A percentile compares a stretch with the other conserved stretches of the same genome.
phyloP scores from a whole-genome alignment of 148 eudicot species.

The Tetragonia tetragonoides region DNA sequence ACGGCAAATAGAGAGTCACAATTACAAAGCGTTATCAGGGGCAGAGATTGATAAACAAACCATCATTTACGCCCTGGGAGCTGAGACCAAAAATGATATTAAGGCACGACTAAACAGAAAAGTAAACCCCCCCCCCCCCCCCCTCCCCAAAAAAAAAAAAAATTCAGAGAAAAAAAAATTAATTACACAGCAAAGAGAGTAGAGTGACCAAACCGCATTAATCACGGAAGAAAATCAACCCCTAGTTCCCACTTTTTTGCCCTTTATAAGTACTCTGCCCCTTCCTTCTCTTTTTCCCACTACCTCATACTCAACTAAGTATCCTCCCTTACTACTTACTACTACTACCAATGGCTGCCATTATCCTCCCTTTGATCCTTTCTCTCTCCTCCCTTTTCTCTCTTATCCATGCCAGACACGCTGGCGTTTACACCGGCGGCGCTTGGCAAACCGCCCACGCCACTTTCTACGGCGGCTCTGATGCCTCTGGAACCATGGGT shows the following conservation, averaged over 20 bases:
- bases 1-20: too few species aligned
- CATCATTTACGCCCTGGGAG: not conserved
- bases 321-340: not conserved
- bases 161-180: not conserved
- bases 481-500: conserved; percentile 98
- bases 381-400: conserved; percentile 11
- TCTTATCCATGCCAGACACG: conserved; percentile 40
- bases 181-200: conserved; percentile 7
- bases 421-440: conserved; percentile 61
- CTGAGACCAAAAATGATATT: too few species aligned
- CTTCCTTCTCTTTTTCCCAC: conserved; percentile 29
- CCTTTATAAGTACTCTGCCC: conserved; percentile 41
- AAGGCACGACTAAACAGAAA: too few species aligned
- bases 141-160: not conserved
- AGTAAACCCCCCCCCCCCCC: too few species aligned
- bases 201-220: conserved; percentile 29
- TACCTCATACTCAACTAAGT: not conserved
- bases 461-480: conserved; percentile 89
- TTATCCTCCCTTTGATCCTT: not conserved
- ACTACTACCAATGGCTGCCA: conserved; percentile 13
- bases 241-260: not conserved
- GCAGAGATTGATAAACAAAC: not conserved
- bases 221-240: conserved; percentile 24
- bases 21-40: too few species aligned
- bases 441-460: conserved; percentile 80